These are phyloP conservation scores for Xylariaceae sp. DNA, from an alignment of 2,329 filamentous ascomycete species.

Conservation along the genomic window DNA sequence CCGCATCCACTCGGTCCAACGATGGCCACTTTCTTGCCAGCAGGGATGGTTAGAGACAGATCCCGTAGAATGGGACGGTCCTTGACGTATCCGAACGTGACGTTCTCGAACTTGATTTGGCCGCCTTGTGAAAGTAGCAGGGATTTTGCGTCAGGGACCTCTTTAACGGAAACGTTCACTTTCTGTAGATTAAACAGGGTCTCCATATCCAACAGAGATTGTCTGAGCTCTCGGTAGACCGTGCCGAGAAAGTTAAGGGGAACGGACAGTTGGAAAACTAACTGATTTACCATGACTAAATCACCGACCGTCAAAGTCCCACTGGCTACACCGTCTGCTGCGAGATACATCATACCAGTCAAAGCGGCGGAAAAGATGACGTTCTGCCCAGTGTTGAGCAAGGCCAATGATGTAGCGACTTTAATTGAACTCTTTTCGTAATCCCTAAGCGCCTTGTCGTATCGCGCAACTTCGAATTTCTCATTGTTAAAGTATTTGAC, in stretches of 20 bases:
- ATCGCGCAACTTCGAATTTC: conserved; percentile 83
- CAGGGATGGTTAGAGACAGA: conserved; percentile 81
- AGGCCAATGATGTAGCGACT: conserved; percentile 85
- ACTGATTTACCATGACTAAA: conserved; percentile 96
- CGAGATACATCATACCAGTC: conserved; percentile 97
- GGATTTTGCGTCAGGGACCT: conserved; percentile 66
- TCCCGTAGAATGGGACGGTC: conserved; percentile 84
- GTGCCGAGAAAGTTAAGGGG: conserved; percentile 97
- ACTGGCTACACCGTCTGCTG: conserved; percentile 77
- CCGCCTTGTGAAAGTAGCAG: conserved; percentile 70
- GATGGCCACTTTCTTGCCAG: conserved; percentile 91
- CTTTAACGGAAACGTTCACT: conserved; percentile 82
- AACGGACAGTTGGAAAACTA: conserved; percentile 95
- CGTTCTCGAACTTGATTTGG: conserved; percentile 90
- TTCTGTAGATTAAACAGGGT: conserved; percentile 96
- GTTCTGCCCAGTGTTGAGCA: conserved; percentile 93
- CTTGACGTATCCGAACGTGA: conserved; percentile 84
- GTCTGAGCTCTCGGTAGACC: conserved; percentile 90
- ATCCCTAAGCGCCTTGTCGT: conserved; percentile 76
- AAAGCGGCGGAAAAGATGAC: conserved; percentile 93
- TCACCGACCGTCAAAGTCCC: conserved; percentile 87
- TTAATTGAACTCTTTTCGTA: conserved; percentile 97
- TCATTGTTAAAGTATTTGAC: conserved; percentile 99
- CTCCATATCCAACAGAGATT: conserved; percentile 96
- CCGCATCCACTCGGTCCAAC: conserved; percentile 94